Evolutionary conservation across 352 stramenopile species (phyloP), one percentile per base, ranked within the genome.

Genomic region (Pythium phragmitis): DNA sequence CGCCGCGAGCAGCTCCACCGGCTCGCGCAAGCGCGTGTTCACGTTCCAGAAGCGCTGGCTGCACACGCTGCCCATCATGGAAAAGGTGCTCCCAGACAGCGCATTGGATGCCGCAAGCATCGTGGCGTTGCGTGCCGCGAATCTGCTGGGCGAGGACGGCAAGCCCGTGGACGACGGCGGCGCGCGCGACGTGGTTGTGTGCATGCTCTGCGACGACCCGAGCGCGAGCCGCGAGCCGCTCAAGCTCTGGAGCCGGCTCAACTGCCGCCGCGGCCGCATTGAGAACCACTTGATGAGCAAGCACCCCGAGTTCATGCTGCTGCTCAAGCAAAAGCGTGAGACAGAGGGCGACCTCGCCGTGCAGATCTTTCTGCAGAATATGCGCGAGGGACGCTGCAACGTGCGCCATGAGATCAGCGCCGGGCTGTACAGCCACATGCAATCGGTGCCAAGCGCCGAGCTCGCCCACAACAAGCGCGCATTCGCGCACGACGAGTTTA

Each of bases 281-380:
- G 83, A 92, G 69, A 92, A 88, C 58, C 83, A 92, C 45, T 63
- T 92, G 50, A 77, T 80, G 71, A 92, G 81, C 61, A 92, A 92
- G 51, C 83, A 92, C 58, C 83, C 83, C 5, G 80, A 92, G 64
- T 90, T 90, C 58, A 92, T 92, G 83, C 65, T 85, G 47, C 59
- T 92, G 52, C 74, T 92, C 45, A 88, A 88, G 60, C 71, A 90
- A 59, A 92, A 92, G 65, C 80, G 78, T n/a, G 83, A 90, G 41
- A 60, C 79, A 0, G 80, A 92, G 68, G 81, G 79, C 45, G 83
- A 92, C 16, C 51, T 90, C 28, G 74, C 79, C 2, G 81, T 89
- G 59, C 83, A 92, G 63, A 81, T 92, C 21, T 91, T 91, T 33
- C 63, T 92, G n/a, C 73, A 90, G 60, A 81, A 79, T 53, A 82